These are phyloP conservation scores for Candida labiduridarum DNA, from an alignment of 1,139 yeast species.

Conservation along the genomic window DNA sequence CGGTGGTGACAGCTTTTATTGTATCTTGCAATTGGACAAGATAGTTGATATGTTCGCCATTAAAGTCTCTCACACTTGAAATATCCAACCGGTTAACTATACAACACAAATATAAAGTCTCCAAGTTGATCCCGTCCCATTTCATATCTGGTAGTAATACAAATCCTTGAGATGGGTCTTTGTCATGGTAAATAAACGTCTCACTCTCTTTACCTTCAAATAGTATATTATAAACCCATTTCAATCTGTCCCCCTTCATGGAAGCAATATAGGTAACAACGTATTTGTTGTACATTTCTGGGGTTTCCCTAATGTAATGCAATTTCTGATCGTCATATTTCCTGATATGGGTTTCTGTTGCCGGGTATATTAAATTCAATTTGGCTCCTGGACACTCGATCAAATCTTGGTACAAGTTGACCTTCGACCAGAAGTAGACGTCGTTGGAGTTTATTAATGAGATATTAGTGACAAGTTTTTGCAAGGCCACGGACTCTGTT, in stretches of 20 bases:
- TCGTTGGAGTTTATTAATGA: constrained; percentile 66
- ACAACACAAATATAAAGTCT: constrained; percentile 74
- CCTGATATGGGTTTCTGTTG: constrained; percentile 79
- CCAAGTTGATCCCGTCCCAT: constrained; percentile 82
- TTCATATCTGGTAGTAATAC: constrained; percentile 81
- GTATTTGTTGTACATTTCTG: constrained; percentile 60
- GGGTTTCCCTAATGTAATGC: constrained; percentile 77
- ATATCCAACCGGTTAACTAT: constrained; percentile 74
- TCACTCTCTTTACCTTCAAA: constrained; percentile 85
- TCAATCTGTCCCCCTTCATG: constrained; percentile 74
- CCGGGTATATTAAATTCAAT: constrained; percentile 82
- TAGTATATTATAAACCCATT: constrained; percentile 90
- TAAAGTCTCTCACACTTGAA: constrained; percentile 76
- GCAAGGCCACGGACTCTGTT: constrained; percentile 16
- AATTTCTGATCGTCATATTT: constrained; percentile 63
- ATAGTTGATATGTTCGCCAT: constrained; percentile 57
- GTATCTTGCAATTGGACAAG: constrained; percentile 47
- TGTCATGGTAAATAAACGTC: constrained; percentile 64
- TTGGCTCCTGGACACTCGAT: constrained; percentile 62
- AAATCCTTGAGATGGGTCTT: constrained; percentile 57
- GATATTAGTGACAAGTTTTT: constrained; percentile 30
- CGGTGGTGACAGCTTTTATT: constrained; percentile 50
- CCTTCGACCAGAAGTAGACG: constrained; percentile 80
- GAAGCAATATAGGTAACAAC: constrained; percentile 78
- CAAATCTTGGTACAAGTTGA: constrained; percentile 51